These are phyloP conservation scores for Begonia fuchsioides DNA, from an alignment of 306 rosid species.

Conservation along the genomic window DNA sequence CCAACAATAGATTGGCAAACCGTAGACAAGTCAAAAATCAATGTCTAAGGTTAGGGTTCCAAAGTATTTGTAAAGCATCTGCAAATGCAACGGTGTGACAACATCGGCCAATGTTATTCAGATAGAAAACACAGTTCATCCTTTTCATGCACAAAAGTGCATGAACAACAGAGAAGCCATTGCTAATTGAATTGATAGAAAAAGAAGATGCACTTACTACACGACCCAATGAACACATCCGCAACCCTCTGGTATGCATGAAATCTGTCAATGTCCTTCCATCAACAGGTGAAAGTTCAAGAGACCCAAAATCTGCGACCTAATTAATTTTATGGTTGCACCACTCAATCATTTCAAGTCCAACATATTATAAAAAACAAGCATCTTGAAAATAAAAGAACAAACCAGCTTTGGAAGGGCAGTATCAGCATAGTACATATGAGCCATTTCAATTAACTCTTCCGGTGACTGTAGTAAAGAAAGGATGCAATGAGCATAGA, in stretches of 20 bases:
- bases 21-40: too few relatives aligned
- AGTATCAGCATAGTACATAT: slow-evolving; percentile 64
- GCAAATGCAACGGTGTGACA: too few relatives aligned
- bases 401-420: slow-evolving; percentile 98
- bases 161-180: not conserved
- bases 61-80: too few relatives aligned
- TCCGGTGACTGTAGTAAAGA: slow-evolving; percentile 53
- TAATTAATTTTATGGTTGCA: slow-evolving; percentile 22
- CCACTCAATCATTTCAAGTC: slow-evolving; percentile 17
- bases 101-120: too few relatives aligned
- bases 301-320: slow-evolving; percentile 99
- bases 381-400: slow-evolving; percentile 12
- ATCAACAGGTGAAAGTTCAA: slow-evolving; percentile 98
- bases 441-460: slow-evolving; percentile 91
- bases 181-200: not conserved
- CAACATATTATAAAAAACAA: slow-evolving; percentile 7
- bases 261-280: slow-evolving; percentile 96
- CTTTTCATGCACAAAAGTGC: too few relatives aligned
- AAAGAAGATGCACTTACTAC: slow-evolving; percentile 44
- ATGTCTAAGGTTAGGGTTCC: too few relatives aligned
- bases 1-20: too few relatives aligned
- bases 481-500: not conserved
- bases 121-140: too few relatives aligned
- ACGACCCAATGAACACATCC: slow-evolving; percentile 76
- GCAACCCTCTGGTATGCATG: slow-evolving; percentile 96